Percentiles rank a stretch among this genome's conserved stretches.
Conservation (phyloP, 2,329 filamentous ascomycete species). For the Alternaria panax region DNA sequence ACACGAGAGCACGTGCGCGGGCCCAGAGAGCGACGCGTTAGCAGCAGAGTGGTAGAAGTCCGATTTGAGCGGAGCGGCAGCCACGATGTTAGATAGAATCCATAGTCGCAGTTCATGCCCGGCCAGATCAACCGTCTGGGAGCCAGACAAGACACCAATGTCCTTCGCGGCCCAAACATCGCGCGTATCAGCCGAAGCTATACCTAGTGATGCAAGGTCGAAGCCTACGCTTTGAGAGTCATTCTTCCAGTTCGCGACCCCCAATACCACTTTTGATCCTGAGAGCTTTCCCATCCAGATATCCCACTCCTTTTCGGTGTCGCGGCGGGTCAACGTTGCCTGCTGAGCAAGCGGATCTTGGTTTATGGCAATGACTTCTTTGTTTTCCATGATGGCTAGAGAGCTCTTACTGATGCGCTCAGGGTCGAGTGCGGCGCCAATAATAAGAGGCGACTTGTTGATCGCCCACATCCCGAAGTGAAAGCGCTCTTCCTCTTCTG, state of each 20-base stretch:
- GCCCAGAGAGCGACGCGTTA: conserved; percentile 41
- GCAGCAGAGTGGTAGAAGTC: conserved; percentile 43
- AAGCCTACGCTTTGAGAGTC: conserved; percentile 38
- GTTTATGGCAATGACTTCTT: conserved; percentile 65
- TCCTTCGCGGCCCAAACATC: conserved; percentile 48
- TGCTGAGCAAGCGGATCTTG: conserved; percentile 63
- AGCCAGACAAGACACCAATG: conserved; percentile 24
- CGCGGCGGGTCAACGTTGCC: conserved; percentile 57
- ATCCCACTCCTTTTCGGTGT: conserved; percentile 50
- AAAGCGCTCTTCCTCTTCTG: conserved; percentile 50
- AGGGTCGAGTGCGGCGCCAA: conserved; percentile 50
- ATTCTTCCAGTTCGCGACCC: conserved; percentile 51
- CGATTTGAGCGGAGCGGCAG: conserved; percentile 16
- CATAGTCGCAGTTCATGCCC: conserved; percentile 42
- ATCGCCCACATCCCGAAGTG: conserved; percentile 59
- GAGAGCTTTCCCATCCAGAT: conserved; percentile 50
- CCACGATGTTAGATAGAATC: conserved; percentile 46
- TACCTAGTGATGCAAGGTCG: conserved; percentile 42
- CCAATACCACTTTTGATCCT: conserved; percentile 45
- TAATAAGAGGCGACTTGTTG: conserved; percentile 56
- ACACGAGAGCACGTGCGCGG: conserved; percentile 38
- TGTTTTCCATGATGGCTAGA: conserved; percentile 53
- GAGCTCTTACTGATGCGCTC: conserved; percentile 31
- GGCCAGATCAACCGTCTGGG: conserved; percentile 24
- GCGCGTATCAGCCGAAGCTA: conserved; percentile 44